Percentiles rank a stretch among this genome's conserved stretches.
Evolutionary conservation across 2,329 filamentous ascomycete species (phyloP).

Genomic region (Mycosphaerelloides madeirae): DNA sequence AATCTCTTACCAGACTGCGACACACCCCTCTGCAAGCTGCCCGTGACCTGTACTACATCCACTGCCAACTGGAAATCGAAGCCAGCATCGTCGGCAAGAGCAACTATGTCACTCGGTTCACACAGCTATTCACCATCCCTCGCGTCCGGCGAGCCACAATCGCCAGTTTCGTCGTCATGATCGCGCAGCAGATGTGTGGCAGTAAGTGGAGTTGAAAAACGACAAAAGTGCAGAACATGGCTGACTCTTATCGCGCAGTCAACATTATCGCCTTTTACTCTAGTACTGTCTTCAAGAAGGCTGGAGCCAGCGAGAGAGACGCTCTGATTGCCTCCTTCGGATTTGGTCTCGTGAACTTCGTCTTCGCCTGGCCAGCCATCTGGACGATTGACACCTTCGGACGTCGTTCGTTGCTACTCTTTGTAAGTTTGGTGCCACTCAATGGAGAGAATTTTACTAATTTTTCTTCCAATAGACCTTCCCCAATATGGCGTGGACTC

Average conservation of each 20-base stretch:
- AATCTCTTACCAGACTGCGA: conserved; percentile 46
- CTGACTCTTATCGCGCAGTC: conserved; percentile 4
- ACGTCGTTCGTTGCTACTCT: conserved; percentile 30
- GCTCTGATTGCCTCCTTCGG: conserved; percentile 40
- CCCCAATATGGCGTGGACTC: conserved; percentile 44
- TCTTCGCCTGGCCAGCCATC: conserved; percentile 40
- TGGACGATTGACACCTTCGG: conserved; percentile 36
- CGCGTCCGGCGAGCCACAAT: conserved; percentile 41
- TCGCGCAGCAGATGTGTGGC: conserved; percentile 26
- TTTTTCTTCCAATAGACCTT: conserved; percentile 23
- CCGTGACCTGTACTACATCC: conserved; percentile 51
- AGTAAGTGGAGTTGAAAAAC: conserved; percentile 7
- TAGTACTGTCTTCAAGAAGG: conserved; percentile 32
- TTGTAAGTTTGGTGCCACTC: conserved; percentile 14
- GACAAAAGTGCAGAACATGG: not conserved
- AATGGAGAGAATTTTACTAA: too few relatives aligned
- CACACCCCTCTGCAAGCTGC: conserved; percentile 50
- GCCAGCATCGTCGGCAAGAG: conserved; percentile 31
- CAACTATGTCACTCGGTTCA: conserved; percentile 41
- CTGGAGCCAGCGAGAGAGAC: conserved; percentile 31
- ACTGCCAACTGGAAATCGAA: conserved; percentile 31
- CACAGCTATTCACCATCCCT: conserved; percentile 47
- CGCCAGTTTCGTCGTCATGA: conserved; percentile 30
- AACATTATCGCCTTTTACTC: conserved; percentile 35
- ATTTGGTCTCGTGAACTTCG: conserved; percentile 43